These are phyloP conservation scores for Fraxinus cuspidata DNA, from an alignment of 257 asterid species.

Conservation along the genomic window DNA sequence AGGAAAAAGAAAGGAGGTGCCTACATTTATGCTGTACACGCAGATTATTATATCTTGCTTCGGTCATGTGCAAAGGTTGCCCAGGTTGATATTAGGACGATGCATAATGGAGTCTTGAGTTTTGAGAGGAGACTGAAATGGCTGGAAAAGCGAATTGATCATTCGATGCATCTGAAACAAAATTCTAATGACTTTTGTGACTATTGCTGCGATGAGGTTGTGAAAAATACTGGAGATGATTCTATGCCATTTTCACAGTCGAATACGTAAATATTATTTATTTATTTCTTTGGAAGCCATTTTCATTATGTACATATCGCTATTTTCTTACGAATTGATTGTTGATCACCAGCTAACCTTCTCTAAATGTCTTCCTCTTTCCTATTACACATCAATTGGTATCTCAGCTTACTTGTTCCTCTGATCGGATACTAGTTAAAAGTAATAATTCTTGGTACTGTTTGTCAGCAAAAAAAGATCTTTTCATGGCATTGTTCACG, in stretches of 20 bases:
- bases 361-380: too few species aligned
- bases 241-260: not conserved
- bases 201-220: conserved; percentile 29
- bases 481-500: not conserved
- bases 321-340: not conserved
- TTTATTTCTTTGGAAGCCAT: not conserved
- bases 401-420: too few species aligned
- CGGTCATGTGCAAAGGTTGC: conserved; percentile 76
- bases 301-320: not conserved
- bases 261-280: not conserved
- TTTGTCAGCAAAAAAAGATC: too few species aligned
- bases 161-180: conserved; percentile 32
- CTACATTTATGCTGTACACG: conserved; percentile 63
- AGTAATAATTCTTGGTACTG: not conserved
- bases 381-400: too few species aligned
- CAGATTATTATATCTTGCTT: conserved; percentile 75
- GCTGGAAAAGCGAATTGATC: conserved; percentile 55
- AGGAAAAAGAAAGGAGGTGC: conserved; percentile 57
- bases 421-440: too few species aligned
- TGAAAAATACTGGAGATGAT: conserved; percentile 19
- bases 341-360: not conserved
- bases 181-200: conserved; percentile 30
- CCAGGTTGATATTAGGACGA: conserved; percentile 62
- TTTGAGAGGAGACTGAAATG: conserved; percentile 66
- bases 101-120: conserved; percentile 69